Evolutionary conservation across 352 stramenopile genomes (phyloP), one percentile per base, ranked within the genome.

Genomic region (Globisporangium alternatum): DNA sequence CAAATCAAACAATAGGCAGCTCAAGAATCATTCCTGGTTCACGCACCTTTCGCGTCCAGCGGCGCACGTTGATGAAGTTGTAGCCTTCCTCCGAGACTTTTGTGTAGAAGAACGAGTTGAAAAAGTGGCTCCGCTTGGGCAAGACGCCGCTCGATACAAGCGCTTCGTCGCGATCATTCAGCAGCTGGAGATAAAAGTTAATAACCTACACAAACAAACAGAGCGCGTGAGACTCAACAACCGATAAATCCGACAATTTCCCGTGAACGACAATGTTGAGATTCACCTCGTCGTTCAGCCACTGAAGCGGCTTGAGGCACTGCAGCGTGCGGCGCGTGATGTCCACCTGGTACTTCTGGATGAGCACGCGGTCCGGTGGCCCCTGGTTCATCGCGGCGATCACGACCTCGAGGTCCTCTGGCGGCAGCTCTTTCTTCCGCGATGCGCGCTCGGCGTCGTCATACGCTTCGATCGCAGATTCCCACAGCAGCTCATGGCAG

Each of bases 91-190:
- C 85, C 31, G 81, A 90, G 19, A 95, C 77, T 54, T 93, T 93
- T 0, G 84, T 83, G 59, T 89, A 92, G 62, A 95, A 94, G 47
- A 95, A 95, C 49, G 87, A 94, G 62, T 90, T 95, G 79, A 94
- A 94, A 64, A 94, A 95, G 39, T 93, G 85, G 39, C 80, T 91
- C 1, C 70, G 72, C 60, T 80, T 91, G 9, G 68, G 22, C 31
- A 93, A 45, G 25, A 69, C 60, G 0, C 81, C 75, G 37, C 67
- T 68, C 30, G 74, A 80, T 3, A 90, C 80, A 0, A 95, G 66
- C 33, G 62, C 70, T 58, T 76, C 75, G 53, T 95, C 86, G 37
- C 85, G 82, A 45, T 93, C 83, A 21, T 65, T 81, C 52, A 95
- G 77, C 69, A 95, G 56, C 64, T 94, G 76, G 65, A 93, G 87